Evolutionary conservation across 78 protist species (phyloP), one percentile per base, ranked within the genome.

Genomic region (Cyanophora paradoxa): DNA sequence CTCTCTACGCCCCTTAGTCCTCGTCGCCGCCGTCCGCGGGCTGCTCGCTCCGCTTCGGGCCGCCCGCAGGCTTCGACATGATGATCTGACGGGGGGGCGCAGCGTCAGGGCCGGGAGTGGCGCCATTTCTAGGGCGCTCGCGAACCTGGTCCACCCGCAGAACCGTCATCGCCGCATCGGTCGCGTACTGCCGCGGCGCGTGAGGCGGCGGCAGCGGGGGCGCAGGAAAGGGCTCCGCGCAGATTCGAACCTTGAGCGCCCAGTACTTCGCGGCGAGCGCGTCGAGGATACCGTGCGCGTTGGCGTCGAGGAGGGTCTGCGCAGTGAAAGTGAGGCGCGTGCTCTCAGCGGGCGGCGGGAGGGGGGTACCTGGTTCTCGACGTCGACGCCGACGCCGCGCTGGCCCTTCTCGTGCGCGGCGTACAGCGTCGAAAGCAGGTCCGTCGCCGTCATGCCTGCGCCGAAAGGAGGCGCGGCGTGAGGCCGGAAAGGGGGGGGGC

Each of bases 11-110:
- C 46, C 46, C 20, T 4, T 8, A 4, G 20, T 72, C 77, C 13
- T 72, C 41, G 57, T 50, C 77, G 17, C 44, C 77, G 57, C 77
- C 40, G 19, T 50, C 54, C 2, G 39, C 64, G 24, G 33, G 22
- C 16, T 36, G 11, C 63, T 72, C 58, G 19, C 70, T 28, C 24
- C 79, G 79, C 83, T 87, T 90, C 46, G 98, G 96, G 26, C 98
- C 98, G 28, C 98, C 98, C 3, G 99, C 95, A 16, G 75, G 96
- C 83, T 90, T 88, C 37, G 93, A 73, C 98, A 97, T 96, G 84
- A 97, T 96, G 56, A 97, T 95, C n/a, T 74, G 73, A 58, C 16
- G 40, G 31, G 24, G 11, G 5, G 30, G 3, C 14, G 4, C 42
- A 66, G 72, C 20, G 14, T 7, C 17, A 28, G 31, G 13, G 24